Percentiles rank a stretch among this genome's conserved stretches.
phyloP scores from a whole-genome alignment of 306 rosid genomes.

The Hippophae rhamnoides region DNA sequence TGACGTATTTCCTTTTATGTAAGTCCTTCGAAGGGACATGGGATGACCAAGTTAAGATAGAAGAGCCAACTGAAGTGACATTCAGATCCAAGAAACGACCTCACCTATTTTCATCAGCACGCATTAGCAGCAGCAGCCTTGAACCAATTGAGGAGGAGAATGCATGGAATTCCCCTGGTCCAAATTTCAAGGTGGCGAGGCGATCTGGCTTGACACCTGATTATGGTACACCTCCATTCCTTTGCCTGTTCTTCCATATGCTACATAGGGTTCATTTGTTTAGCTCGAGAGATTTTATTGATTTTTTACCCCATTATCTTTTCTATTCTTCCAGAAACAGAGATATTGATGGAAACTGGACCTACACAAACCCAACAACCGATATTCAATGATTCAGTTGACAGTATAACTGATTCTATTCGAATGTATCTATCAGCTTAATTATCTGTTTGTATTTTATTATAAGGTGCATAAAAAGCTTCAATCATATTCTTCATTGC shows the following conservation, averaged over 20 bases:
- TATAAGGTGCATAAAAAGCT: slow-evolving; percentile 1
- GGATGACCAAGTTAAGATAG: too few species aligned
- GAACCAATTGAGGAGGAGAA: slow-evolving; percentile 51
- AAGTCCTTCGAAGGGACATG: slow-evolving; percentile 8
- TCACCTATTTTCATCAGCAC: slow-evolving; percentile 43
- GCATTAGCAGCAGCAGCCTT: slow-evolving; percentile 39
- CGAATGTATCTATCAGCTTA: slow-evolving; percentile 34
- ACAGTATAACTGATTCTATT: slow-evolving; percentile 55
- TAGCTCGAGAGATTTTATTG: slow-evolving; percentile 3
- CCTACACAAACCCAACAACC: slow-evolving; percentile 61
- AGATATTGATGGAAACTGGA: slow-evolving; percentile 69
- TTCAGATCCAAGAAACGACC: slow-evolving; percentile 44
- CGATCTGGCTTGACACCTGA: slow-evolving; percentile 42
- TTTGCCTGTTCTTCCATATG: slow-evolving; percentile 6
- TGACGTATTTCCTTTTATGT: slow-evolving; percentile 8
- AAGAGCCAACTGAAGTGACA: slow-evolving; percentile 1
- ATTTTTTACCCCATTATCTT: slow-evolving; percentile 13
- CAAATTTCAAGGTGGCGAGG: slow-evolving; percentile 38
- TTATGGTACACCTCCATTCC: slow-evolving; percentile 39
- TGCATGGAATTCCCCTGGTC: slow-evolving; percentile 21
- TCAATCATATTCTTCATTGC: slow-evolving; percentile 11
- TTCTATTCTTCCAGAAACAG: slow-evolving; percentile 33
- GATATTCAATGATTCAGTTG: slow-evolving; percentile 27
- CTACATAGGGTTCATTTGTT: background rate
- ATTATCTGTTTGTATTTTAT: background rate